Base-by-base conservation (phyloP, 208 protist species). In the Vickermania spadyakhi region DNA sequence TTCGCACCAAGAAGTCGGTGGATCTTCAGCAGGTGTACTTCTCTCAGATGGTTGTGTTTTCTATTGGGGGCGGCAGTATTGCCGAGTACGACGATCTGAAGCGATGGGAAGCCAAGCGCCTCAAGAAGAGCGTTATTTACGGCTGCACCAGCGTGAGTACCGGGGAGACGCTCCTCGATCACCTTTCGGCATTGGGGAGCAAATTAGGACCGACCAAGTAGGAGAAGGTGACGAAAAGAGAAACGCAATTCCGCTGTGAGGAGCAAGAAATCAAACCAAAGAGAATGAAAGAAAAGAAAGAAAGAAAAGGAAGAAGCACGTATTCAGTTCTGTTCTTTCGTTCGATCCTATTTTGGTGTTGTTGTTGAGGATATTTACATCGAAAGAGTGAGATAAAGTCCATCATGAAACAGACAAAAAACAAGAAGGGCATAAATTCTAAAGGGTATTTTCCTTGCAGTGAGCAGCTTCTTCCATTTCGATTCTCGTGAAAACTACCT, bases 51-150 rank as follows among this genome's bases (percentile, higher is more conserved):
- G 84, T 96, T 64, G 86, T 96, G 3, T 94, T 96, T 57, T 78
- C 75, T 28, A 76, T 93, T 52, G 86, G 89, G 7, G 89, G 89
- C 25, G 86, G 89, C 56, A 88, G 79, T 29, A 66, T 89, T 28
- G 77, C 76, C 18, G 89, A 96, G 75, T 96, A 94, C 68, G 87
- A 93, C 56, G 84, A 96, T 62, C 68, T 96, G 52, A 93, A 93
- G 67, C 27, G 30, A 7, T 96, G 89, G 86, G 86, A 96, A 66
- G 66, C 79, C 3, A 62, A 60, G 31, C 83, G 79, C 56, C 77
- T 70, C 23, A 63, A 75, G 21, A 94, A 94, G 66, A 72, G 80
- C 2, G 86, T 96, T 21, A 84, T 71, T 54, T 96, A 96, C 73
- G 89, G 89, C 41, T 91, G 86, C 68, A 94, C 89, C 18, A 73